These are phyloP conservation scores for Bolboschoenus planiculmis DNA, from an alignment of 176 grass and related monocot genomes.

Conservation along the genomic window DNA sequence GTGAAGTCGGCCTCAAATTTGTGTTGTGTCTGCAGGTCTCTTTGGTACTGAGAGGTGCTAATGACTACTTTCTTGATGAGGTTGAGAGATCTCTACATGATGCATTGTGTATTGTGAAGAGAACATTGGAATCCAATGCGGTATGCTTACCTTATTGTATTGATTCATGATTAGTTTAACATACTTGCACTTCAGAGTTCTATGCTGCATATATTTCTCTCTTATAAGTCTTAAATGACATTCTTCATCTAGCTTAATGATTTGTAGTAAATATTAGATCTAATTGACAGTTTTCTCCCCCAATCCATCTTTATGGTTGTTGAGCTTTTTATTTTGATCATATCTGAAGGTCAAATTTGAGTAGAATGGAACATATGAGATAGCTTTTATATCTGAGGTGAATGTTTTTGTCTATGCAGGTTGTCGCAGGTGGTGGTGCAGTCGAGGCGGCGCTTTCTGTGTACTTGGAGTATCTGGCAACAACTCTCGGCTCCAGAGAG, in stretches of 20 bases:
- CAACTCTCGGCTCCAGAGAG: constrained; percentile 78
- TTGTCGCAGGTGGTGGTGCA: constrained; percentile 93
- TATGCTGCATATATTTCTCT: background rate
- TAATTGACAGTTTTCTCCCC: background rate
- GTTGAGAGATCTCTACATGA: constrained; percentile 85
- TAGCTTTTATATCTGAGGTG: background rate
- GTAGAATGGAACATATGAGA: background rate
- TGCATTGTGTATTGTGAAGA: constrained; percentile 82
- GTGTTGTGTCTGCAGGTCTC: constrained; percentile 45
- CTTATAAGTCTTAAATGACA: background rate
- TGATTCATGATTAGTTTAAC: background rate
- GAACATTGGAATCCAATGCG: constrained; percentile 76
- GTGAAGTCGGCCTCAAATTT: background rate
- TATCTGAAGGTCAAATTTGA: background rate
- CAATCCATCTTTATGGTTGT: background rate
- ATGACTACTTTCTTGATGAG: constrained; percentile 92
- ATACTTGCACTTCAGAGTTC: background rate
- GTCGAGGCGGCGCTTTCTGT: constrained; percentile 81
- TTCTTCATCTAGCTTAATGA: background rate
- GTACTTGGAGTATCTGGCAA: constrained; percentile 84
- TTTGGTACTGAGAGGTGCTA: constrained; percentile 84
- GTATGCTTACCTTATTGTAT: constrained; percentile 25
- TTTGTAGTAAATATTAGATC: background rate
- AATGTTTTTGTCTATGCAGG: constrained; percentile 25
- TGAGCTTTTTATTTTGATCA: background rate